Evolutionary conservation across 768 basidiomycete species (phyloP), one percentile per base, ranked within the genome.

Genomic region (Porphyrellus cyaneotinctus): DNA sequence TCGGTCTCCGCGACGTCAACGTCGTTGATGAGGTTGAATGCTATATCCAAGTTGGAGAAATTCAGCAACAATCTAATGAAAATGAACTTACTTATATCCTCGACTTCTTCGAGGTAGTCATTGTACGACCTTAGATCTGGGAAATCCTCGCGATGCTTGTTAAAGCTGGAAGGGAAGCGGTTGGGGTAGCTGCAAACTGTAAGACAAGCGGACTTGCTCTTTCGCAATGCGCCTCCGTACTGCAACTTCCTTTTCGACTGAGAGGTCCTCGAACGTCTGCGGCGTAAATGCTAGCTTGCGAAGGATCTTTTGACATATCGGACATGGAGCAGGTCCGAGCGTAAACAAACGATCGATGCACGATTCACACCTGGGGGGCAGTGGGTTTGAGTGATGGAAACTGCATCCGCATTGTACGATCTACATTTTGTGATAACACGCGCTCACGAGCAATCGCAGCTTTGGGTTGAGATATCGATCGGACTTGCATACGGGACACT

Each of bases 391-490:
- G 58, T 46, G 18, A 46, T 31, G 26, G 23, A 18, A 30, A 33
- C 30, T 10, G 43, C 32, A 26, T 26, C 23, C 20, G 22, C 23
- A 30, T 22, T 28, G 46, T 52, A 42, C 31, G 70, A 76, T 56
- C 57, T 58, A 94, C 97, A 98, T 95, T 79, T 97, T 97, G 73
- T 99, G 97, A 71, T 97, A 99, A 69, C 97, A 99, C 15, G 91
- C 87, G 69, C 91, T 93, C 61, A 99, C 94, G 44, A 98, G 80
- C 35, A 99, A 77, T 38, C 95, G 83, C 31, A 99, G 75, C 64
- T 95, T 95, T 20, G 94, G 92, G 63, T 98, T 97, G 53, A 97
- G 76, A 67, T 97, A 97, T 49, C 95, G 77, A 69, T 99, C 97
- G 36, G 91, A 94, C 70, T 93, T 93, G 78, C 97, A 98, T 2